Base-by-base conservation (phyloP, 352 stramenopile genomes). In the Phytophthora nicotianae region DNA sequence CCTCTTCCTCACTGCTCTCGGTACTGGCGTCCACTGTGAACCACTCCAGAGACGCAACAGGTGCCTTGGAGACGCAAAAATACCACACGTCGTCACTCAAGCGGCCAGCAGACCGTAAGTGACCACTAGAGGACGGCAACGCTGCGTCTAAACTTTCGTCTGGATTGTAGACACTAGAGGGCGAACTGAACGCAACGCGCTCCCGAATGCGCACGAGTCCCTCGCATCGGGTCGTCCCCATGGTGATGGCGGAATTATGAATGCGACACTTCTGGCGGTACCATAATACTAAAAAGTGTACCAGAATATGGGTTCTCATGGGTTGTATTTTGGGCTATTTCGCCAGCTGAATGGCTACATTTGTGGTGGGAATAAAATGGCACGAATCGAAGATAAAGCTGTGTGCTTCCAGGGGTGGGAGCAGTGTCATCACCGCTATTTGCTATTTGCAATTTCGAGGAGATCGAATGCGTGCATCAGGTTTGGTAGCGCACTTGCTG, bases 11-110 rank as follows among this genome's bases (percentile, higher is more conserved):
- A 14, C 64, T 75, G 26, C 62, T 76, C 2, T 77, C 71, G 5
- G 69, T 73, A 13, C 62, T 67, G 9, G 60, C 52, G 24, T 76
- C 65, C 35, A 82, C 50, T 8, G 62, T 72, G 29, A 81, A 77
- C 77, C 77, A 86, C 53, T 79, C 60, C 32, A 86, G 58, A 37
- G 54, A 40, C 10, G 63, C 41, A 9, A 47, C 16, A 40, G 58
- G 43, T n/a, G 61, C 45, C 10, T 27, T 47, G 2, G 62, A 42
- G 41, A 77, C 60, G 55, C 75, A 84, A 32, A 83, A 75, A 59
- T 86, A 84, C 77, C 77, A 86, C 40, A 74, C 54, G 26, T 78
- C 74, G 37, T 84, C 75, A 10, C 50, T 68, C 35, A 86, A 38
- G 2, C 62, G 58, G 5, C 43, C 49, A 1, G 41, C 37, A 16